Evolutionary conservation across 169 alveolate genomes (phyloP).

Genomic region (Plasmodium knowlesi): DNA sequence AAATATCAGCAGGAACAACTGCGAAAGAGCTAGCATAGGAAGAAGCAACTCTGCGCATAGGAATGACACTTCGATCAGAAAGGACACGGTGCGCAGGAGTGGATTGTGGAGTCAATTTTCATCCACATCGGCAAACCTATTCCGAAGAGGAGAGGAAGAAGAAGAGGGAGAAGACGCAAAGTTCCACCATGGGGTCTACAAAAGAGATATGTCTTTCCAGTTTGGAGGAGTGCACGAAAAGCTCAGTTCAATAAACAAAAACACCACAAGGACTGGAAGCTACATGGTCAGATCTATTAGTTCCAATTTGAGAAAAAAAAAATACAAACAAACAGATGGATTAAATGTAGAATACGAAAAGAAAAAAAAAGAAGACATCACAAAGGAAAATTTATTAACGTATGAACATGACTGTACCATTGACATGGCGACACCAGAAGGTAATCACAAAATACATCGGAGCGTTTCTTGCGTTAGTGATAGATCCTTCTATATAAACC

Average conservation of each 20-base stretch:
- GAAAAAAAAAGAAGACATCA: constrained; percentile 70
- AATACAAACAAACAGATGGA: constrained; percentile 17
- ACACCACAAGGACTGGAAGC: constrained; percentile 5
- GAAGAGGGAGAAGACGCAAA: background rate
- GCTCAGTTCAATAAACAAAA: background rate
- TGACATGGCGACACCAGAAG: background rate
- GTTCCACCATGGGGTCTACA: background rate
- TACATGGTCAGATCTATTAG: constrained; percentile 65
- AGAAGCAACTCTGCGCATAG: background rate
- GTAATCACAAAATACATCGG: background rate
- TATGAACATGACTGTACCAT: constrained; percentile 33
- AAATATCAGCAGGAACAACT: background rate
- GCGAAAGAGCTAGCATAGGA: background rate
- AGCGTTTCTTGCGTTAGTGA: constrained; percentile 60
- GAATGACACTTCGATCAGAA: background rate
- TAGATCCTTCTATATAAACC: constrained; percentile 13
- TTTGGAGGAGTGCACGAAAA: constrained; percentile 8
- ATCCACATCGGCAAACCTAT: background rate
- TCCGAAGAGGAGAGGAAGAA: background rate
- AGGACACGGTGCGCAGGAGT: background rate
- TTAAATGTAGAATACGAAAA: constrained; percentile 53
- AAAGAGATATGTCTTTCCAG: constrained; percentile 10
- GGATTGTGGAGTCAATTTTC: background rate
- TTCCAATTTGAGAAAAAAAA: constrained; percentile 51
- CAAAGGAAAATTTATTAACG: constrained; percentile 70